Evolutionary conservation across 257 asterid species (phyloP).

Genomic region (Lavandula angustifolia): DNA sequence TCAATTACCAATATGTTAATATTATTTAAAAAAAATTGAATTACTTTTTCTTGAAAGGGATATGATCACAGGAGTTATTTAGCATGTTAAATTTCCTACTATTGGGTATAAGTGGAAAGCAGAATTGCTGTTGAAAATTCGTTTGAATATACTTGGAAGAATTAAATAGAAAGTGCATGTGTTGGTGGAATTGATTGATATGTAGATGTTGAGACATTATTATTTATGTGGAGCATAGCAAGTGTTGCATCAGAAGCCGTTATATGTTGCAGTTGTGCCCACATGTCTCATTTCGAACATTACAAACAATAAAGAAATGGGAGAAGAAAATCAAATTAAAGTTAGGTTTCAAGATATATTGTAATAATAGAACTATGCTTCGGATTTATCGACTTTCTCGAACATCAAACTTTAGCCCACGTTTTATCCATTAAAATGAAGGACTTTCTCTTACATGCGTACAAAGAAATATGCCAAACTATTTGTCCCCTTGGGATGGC

Average conservation of each 20-base stretch:
- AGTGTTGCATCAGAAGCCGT: conserved; percentile 29
- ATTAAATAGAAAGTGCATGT: conserved; percentile 20
- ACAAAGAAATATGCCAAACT: too few relatives aligned
- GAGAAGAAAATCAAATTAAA: background rate
- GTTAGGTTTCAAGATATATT: background rate
- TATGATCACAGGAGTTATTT: too few relatives aligned
- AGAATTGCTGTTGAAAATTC: background rate
- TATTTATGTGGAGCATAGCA: conserved; percentile 22
- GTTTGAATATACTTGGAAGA: too few relatives aligned
- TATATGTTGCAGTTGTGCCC: conserved; percentile 37
- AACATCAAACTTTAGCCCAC: conserved; percentile 25
- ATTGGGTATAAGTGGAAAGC: background rate
- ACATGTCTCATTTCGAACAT: conserved; percentile 39
- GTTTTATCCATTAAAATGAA: conserved; percentile 1
- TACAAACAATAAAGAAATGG: background rate
- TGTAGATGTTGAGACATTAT: conserved; percentile 10
- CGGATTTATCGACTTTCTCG: conserved; percentile 36
- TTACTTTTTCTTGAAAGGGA: too few relatives aligned
- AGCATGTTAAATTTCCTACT: too few relatives aligned
- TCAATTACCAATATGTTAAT: too few relatives aligned
- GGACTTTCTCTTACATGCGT: background rate
- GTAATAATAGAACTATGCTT: conserved; percentile 26
- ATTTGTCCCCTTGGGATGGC: too few relatives aligned
- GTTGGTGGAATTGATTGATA: conserved; percentile 22
- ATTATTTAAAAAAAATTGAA: too few relatives aligned